phyloP scores from a whole-genome alignment of 805 yeast species.

The Brettanomyces anomalus region DNA sequence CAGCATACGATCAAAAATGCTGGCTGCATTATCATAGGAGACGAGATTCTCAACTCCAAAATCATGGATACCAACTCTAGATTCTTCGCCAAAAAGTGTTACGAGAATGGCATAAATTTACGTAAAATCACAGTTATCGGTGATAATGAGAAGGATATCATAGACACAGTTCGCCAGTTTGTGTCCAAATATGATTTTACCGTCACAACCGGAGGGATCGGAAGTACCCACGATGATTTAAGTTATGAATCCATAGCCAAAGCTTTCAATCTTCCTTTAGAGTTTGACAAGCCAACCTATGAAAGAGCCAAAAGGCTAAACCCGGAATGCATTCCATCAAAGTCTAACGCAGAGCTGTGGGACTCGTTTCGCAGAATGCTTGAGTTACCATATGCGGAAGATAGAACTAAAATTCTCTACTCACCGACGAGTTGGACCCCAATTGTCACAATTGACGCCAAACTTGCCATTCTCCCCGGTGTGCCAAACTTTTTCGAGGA shows the following conservation, averaged over 20 bases:
- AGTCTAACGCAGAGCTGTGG: slow-evolving; percentile 32
- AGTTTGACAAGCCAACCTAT: slow-evolving; percentile 48
- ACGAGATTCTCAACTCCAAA: slow-evolving; percentile 82
- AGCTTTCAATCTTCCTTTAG: slow-evolving; percentile 44
- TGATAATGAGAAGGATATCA: slow-evolving; percentile 62
- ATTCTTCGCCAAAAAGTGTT: slow-evolving; percentile 64
- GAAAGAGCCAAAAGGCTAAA: slow-evolving; percentile 44
- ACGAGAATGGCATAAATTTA: slow-evolving; percentile 56
- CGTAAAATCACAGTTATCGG: slow-evolving; percentile 65
- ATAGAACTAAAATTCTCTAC: slow-evolving; percentile 36
- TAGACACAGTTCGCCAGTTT: slow-evolving; percentile 39
- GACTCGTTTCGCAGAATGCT: slow-evolving; percentile 75
- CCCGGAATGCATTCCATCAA: slow-evolving; percentile 22
- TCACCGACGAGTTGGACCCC: slow-evolving; percentile 74
- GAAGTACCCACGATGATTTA: slow-evolving; percentile 87
- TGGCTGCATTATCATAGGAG: slow-evolving; percentile 66
- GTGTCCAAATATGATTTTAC: slow-evolving; percentile 51
- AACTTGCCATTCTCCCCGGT: slow-evolving; percentile 73
- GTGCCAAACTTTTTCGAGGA: slow-evolving; percentile 65
- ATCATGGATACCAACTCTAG: slow-evolving; percentile 72
- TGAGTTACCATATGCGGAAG: slow-evolving; percentile 41
- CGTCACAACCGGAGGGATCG: slow-evolving; percentile 69
- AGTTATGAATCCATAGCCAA: slow-evolving; percentile 71
- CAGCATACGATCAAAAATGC: slow-evolving; percentile 17
- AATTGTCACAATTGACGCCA: slow-evolving; percentile 54